Conservation (phyloP, 2,329 filamentous ascomycete species). For the Aspergillus caelatus region DNA sequence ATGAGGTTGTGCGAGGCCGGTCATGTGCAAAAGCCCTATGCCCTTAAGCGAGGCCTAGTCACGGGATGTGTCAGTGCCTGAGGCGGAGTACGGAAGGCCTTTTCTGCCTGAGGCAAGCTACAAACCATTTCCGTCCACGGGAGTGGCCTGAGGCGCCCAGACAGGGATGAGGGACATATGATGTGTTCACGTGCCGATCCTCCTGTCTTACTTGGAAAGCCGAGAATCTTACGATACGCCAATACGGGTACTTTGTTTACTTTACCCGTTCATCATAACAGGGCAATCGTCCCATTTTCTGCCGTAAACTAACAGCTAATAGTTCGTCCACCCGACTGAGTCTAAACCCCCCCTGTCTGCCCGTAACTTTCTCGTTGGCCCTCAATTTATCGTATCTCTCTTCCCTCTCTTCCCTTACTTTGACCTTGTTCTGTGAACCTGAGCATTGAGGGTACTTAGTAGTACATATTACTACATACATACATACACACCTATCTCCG, state of each 20-base stretch:
- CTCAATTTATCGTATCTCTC: slow-evolving; percentile 6
- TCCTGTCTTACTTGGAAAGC: slow-evolving; percentile 21
- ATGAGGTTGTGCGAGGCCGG: slow-evolving; percentile 41
- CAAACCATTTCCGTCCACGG: neutral
- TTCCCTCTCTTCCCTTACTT: slow-evolving; percentile 14
- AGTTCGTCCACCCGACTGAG: slow-evolving; percentile 16
- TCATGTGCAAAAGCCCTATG: slow-evolving; percentile 20
- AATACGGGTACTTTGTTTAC: slow-evolving; percentile 26
- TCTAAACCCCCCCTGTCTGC: slow-evolving; percentile 21
- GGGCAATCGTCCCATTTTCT: slow-evolving; percentile 8
- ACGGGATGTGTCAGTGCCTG: slow-evolving; percentile 24
- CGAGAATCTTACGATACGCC: slow-evolving; percentile 22
- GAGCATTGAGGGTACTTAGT: slow-evolving; percentile 3
- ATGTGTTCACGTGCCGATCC: slow-evolving; percentile 16
- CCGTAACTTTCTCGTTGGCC: slow-evolving; percentile 29
- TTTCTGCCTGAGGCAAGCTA: slow-evolving; percentile 18
- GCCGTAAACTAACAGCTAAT: slow-evolving; percentile 19
- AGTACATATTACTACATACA: neutral
- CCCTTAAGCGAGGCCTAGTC: slow-evolving; percentile 40
- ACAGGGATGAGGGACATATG: slow-evolving; percentile 1
- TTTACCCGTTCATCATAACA: slow-evolving; percentile 4
- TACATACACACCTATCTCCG: slow-evolving; percentile 3
- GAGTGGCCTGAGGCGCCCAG: neutral
- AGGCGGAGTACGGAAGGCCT: slow-evolving; percentile 1
- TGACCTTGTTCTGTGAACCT: neutral